Evolutionary conservation across 1,139 yeast species (phyloP).

Genomic region (Geotrichum australiense): DNA sequence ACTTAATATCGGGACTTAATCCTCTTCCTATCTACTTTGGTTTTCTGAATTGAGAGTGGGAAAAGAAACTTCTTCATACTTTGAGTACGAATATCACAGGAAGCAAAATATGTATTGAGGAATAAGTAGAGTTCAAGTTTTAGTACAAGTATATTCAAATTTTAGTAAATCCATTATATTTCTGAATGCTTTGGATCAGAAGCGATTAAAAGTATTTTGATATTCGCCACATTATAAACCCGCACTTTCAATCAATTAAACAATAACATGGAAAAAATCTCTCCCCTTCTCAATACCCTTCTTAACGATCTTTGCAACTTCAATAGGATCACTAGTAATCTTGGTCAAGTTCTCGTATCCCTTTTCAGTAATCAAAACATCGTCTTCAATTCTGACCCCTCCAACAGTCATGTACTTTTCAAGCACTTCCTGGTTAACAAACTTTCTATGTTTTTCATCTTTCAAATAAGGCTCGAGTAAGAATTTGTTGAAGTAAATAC

Average conservation of each 20-base stretch:
- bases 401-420: constrained; percentile 82
- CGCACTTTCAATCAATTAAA: constrained; percentile 21
- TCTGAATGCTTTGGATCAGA: too few species aligned
- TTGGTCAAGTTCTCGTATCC: constrained; percentile 80
- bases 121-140: too few species aligned
- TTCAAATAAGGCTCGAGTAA: constrained; percentile 60
- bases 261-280: constrained; percentile 55
- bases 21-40: too few species aligned
- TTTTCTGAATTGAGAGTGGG: too few species aligned
- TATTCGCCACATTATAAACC: not conserved
- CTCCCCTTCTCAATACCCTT: constrained; percentile 61
- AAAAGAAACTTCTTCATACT: too few species aligned
- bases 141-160: too few species aligned
- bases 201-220: not conserved
- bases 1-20: too few species aligned
- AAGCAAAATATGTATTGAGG: too few species aligned
- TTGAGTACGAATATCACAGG: too few species aligned
- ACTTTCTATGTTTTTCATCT: constrained; percentile 51
- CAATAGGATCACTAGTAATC: constrained; percentile 77
- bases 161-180: too few species aligned
- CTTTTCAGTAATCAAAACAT: constrained; percentile 62
- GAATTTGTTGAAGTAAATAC: constrained; percentile 82
- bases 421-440: constrained; percentile 57
- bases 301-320: constrained; percentile 68
- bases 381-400: constrained; percentile 96